Conservation (phyloP, 768 basidiomycete genomes). For the Polyporus arcularius region DNA sequence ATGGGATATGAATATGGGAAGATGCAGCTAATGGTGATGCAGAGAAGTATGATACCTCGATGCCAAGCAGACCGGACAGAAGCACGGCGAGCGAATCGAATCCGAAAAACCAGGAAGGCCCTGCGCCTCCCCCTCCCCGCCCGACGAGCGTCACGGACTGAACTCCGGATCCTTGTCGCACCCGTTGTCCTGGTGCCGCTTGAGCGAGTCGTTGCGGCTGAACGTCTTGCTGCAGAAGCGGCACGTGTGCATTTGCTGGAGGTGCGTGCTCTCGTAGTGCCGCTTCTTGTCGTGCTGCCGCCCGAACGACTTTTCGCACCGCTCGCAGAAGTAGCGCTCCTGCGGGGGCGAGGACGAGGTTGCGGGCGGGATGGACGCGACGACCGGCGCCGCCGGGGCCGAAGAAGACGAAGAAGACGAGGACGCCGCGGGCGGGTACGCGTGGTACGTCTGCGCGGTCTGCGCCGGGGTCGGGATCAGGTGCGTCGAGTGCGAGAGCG, state of each 20-base stretch:
- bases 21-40: not conserved
- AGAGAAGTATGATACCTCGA: not conserved
- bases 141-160: slow-evolving; percentile 6
- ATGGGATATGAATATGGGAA: not conserved
- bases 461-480: slow-evolving; percentile 25
- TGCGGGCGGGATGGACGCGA: slow-evolving; percentile 25
- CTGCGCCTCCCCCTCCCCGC: not conserved
- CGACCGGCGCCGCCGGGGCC: slow-evolving; percentile 4
- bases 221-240: slow-evolving; percentile 76
- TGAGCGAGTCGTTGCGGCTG: slow-evolving; percentile 77
- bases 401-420: not conserved
- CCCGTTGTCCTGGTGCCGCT: slow-evolving; percentile 81
- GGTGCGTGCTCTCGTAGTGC: slow-evolving; percentile 77
- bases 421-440: slow-evolving; percentile 7
- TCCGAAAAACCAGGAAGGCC: not conserved
- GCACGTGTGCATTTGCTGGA: slow-evolving; percentile 66
- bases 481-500: slow-evolving; percentile 14
- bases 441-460: slow-evolving; percentile 20
- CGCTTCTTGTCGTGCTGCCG: slow-evolving; percentile 81
- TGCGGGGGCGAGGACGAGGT: slow-evolving; percentile 39
- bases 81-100: slow-evolving; percentile 4
- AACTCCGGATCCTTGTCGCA: slow-evolving; percentile 62
- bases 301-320: slow-evolving; percentile 79
- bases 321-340: slow-evolving; percentile 74
- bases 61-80: not conserved